Conservation (phyloP, 73 alveolate genomes). For the Tetrahymena elliotti region DNA sequence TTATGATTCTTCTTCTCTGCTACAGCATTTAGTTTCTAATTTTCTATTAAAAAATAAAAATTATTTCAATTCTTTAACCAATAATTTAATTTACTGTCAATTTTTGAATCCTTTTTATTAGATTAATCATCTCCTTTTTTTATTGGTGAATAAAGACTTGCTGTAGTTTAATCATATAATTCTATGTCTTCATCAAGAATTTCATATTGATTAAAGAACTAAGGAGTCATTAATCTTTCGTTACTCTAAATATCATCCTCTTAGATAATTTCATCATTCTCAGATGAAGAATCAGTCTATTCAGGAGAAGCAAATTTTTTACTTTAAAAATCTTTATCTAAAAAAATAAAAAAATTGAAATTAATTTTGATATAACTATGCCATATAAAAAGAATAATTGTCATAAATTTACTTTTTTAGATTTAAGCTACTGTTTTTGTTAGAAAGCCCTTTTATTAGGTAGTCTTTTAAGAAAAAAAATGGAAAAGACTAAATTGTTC, state of each 20-base stretch:
- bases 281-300: not conserved
- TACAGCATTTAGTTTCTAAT: no score
- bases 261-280: not conserved
- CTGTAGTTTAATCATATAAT: not conserved
- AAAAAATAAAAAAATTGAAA: no score
- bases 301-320: not conserved
- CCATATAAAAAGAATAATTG: no score
- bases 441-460: not conserved
- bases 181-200: not conserved
- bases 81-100: not conserved
- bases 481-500: not conserved
- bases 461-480: not conserved
- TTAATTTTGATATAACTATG: not conserved
- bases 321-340: not conserved
- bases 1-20: not conserved
- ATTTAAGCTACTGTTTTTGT: not conserved
- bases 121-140: not conserved
- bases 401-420: not conserved
- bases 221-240: not conserved
- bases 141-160: not conserved
- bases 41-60: not conserved
- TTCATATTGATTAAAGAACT: not conserved
- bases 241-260: not conserved
- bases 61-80: no score
- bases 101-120: not conserved